Conservation (phyloP, 139 green algal species). For the Astrephomene gubernaculifera region DNA sequence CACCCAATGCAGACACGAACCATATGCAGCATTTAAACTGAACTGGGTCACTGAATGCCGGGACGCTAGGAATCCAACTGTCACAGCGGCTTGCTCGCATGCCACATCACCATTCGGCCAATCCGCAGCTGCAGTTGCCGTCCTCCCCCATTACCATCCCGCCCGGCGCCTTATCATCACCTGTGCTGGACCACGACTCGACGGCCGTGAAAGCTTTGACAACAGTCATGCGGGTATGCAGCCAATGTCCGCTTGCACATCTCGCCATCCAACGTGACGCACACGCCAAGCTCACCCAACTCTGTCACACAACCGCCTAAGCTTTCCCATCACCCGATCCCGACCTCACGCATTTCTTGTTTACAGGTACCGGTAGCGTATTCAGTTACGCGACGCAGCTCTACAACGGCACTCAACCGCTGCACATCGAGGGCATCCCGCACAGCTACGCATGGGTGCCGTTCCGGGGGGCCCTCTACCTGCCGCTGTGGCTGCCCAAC, state of each 20-base stretch:
- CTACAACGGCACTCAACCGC: not conserved
- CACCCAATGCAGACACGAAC: too few species aligned
- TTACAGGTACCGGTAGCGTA: too few species aligned
- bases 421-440: not conserved
- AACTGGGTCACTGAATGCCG: too few species aligned
- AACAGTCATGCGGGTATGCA: too few species aligned
- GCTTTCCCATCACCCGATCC: not conserved
- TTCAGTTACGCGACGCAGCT: too few species aligned
- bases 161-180: not conserved
- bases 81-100: too few species aligned
- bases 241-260: not conserved
- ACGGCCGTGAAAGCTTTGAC: not conserved
- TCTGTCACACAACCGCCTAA: not conserved
- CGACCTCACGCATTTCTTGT: not conserved
- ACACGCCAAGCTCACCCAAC: not conserved
- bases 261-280: not conserved
- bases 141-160: too few species aligned
- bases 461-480: conserved; percentile 7
- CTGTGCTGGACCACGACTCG: not conserved
- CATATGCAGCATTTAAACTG: too few species aligned
- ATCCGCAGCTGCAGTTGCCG: too few species aligned
- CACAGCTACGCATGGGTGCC: conserved; percentile 25
- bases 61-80: too few species aligned
- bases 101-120: too few species aligned
- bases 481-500: conserved; percentile 20